phyloP scores from a whole-genome alignment of 495 filamentous ascomycete species.

The Lophium mytilinum region DNA sequence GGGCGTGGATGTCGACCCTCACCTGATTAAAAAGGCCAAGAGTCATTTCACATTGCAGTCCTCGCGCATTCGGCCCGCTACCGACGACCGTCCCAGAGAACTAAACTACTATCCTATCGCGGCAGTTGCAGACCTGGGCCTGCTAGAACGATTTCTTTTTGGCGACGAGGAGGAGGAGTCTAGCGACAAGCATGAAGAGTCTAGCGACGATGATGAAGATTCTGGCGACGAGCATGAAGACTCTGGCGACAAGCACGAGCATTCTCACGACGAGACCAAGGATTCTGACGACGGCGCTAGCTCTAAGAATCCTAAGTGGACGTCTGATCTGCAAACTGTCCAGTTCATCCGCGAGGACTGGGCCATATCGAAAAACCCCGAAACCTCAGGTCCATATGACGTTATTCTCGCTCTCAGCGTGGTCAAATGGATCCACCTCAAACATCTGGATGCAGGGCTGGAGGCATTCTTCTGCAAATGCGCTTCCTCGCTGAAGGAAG shows the following conservation, averaged over 20 bases:
- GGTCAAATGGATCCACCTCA: conserved; percentile 38
- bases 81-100: conserved; percentile 3
- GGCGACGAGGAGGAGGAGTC: no score
- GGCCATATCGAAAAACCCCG: conserved; percentile 20
- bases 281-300: no score
- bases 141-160: no score
- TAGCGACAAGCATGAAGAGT: no score
- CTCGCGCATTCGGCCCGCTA: conserved; percentile 24
- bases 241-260: no score
- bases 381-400: conserved; percentile 23
- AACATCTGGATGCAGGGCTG: conserved; percentile 29
- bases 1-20: conserved; percentile 33
- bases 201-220: no score
- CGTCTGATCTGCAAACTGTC: conserved; percentile 2
- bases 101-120: conserved; percentile 36
- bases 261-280: no score
- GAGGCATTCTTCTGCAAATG: conserved; percentile 30
- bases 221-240: no score
- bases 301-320: no score
- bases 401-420: conserved; percentile 36
- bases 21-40: conserved; percentile 30
- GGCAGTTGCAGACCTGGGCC: conserved; percentile 29
- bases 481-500: conserved; percentile 17
- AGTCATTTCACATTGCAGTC: conserved; percentile 30
- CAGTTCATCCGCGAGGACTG: conserved; percentile 30